Base-by-base conservation (phyloP, 2,329 filamentous ascomycete species). In the Teratosphaeria nubilosa region DNA sequence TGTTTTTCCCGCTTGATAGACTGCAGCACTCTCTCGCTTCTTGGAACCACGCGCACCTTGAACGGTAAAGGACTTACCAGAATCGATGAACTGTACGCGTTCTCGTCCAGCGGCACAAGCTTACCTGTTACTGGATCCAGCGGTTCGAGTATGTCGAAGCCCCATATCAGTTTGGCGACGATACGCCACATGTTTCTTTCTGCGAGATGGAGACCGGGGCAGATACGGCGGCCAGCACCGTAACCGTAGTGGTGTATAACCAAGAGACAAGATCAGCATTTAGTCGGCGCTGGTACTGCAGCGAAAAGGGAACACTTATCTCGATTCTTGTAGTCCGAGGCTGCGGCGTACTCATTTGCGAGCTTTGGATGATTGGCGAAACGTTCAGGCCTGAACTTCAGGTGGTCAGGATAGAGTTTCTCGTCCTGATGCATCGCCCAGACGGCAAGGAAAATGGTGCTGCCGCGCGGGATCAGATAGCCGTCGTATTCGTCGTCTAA, bases 141-240 rank as follows among this genome's bases (percentile, higher is more conserved):
- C 2, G 32, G 32, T 7, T 34, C 32, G 32, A 34, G 32, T 34
- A 34, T 34, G 14, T 67, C 58, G 27, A 83, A 83, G 0, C 74
- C 81, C 82, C 82, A 85, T 0, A 85, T 64, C 25, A 74, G 25
- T 50, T 69, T 68, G n/a, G 67, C 65, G 31, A 73, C 60, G 7
- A 69, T 70, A 22, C 71, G 64, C 61, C 69, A 75, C 48, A 83
- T 71, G 0, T 76, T 81, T 0, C 79, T 75, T 50, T 80, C 76
- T 3, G 66, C 68, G 0, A 84, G 73, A 56, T 84, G 80, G 62
- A 80, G 75, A 0, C 80, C 78, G 1, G 74, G 73, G 59, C 79
- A 81, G 32, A 77, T 73, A 6, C 79, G 72, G 5, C 79, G 71
- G 0, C 79, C 79, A 10, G 73, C 74, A 0, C 78, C 78, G 61